Evolutionary conservation across 352 stramenopile genomes (phyloP), one percentile per base, ranked within the genome.

Genomic region (Globisporangium ultimum): DNA sequence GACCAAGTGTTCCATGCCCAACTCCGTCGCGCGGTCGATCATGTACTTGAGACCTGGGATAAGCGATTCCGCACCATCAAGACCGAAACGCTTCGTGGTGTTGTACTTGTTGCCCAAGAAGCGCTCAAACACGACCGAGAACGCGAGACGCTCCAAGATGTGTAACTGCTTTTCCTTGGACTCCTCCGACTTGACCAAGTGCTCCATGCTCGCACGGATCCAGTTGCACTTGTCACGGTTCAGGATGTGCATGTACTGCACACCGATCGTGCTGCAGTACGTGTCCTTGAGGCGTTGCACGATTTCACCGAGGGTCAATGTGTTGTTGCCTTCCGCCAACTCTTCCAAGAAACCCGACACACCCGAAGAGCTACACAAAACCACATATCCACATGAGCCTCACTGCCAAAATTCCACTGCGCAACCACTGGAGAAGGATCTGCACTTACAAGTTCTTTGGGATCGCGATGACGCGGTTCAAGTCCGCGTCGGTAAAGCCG

Each of bases 181-280:
- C 58, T 91, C 80, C 41, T 88, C 80, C 22, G 67, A 60, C 53
- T 88, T 76, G 17, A 91, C 82, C 10, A 93, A 53, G 56, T 86
- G 78, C 64, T 93, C 84, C 67, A 95, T 72, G 63, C 95, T 94
- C 55, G 76, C 74, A 41, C 97, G 90, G 58, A 99, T 96, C 96
- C 97, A 99, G 76, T 99, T 99, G 77, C 90, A 98, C 77, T 98
- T 97, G 41, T 98, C 81, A 22, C 87, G 85, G 73, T 96, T 80
- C 28, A 88, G 76, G 67, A 99, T 99, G 80, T 99, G 97, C 96
- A 99, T 99, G 77, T 99, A 99, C 88, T 99, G 80, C 58, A 99
- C 93, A 56, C 93, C 97, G 49, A 99, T 87, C 18, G 88, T 97
- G 51, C 85, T 92, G 78, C 96, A 99, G 73, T 99, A 99, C 10